These are phyloP conservation scores for Endocalyx cinctus DNA, from an alignment of 2,329 filamentous ascomycete species.

Conservation along the genomic window DNA sequence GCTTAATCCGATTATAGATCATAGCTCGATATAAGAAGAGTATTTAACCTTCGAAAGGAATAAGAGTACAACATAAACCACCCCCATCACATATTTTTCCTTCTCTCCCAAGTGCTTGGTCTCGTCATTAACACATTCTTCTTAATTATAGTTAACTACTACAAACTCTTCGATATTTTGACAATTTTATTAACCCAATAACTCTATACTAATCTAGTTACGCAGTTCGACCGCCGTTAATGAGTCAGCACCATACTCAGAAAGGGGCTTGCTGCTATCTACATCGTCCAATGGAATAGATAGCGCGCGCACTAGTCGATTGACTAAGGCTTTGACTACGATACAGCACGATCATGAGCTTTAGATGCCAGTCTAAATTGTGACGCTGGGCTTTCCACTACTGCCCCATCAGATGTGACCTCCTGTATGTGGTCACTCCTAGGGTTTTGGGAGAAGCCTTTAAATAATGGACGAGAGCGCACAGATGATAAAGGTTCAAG, in stretches of 20 bases:
- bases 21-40: too few species aligned
- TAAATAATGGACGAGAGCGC: neutral
- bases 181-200: too few species aligned
- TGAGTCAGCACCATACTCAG: neutral
- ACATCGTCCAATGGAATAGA: neutral
- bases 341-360: neutral
- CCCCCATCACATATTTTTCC: too few species aligned
- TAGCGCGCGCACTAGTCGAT: neutral
- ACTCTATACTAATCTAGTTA: neutral
- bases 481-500: neutral
- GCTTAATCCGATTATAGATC: too few species aligned
- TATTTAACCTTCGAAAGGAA: too few species aligned
- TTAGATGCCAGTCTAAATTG: neutral
- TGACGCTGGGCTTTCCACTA: too few species aligned
- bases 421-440: neutral
- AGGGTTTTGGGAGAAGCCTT: conserved; percentile 1
- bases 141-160: too few species aligned
- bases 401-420: too few species aligned
- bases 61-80: too few species aligned
- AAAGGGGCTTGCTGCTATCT: neutral
- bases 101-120: too few species aligned
- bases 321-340: neutral
- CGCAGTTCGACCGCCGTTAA: neutral
- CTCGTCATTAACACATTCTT: too few species aligned
- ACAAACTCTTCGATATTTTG: too few species aligned